A percentile compares a stretch with the other conserved stretches of the same genome.
phyloP scores from a whole-genome alignment of 2,329 filamentous ascomycete genomes.

The Epicoccum sorghinum region DNA sequence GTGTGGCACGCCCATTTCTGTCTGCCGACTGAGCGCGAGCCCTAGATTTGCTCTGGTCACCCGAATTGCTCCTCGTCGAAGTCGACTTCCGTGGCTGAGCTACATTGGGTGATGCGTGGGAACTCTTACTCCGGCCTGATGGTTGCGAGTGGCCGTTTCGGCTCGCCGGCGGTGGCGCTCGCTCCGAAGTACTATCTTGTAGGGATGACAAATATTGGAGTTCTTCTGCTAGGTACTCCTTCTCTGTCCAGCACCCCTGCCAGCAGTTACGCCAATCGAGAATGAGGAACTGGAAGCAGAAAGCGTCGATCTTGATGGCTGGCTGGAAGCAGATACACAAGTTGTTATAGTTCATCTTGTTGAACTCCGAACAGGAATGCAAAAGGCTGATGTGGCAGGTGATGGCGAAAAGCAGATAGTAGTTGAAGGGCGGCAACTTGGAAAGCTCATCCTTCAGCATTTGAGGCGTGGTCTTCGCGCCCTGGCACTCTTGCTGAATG shows the following conservation, averaged over 20 bases:
- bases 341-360: slow-evolving; percentile 98
- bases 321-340: slow-evolving; percentile 97
- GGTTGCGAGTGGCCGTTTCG: slow-evolving; percentile 36
- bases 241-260: slow-evolving; percentile 93
- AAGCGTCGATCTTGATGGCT: slow-evolving; percentile 93
- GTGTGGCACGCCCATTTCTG: slow-evolving; percentile 41
- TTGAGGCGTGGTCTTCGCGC: slow-evolving; percentile 80
- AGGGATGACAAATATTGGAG: slow-evolving; percentile 36
- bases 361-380: slow-evolving; percentile 89
- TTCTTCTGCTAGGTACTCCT: slow-evolving; percentile 61
- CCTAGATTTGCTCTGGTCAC: slow-evolving; percentile 36
- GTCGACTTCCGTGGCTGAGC: slow-evolving; percentile 34
- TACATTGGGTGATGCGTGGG: slow-evolving; percentile 31
- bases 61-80: slow-evolving; percentile 38
- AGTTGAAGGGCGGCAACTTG: slow-evolving; percentile 94
- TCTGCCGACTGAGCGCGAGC: slow-evolving; percentile 40
- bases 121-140: slow-evolving; percentile 34
- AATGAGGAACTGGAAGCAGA: slow-evolving; percentile 94
- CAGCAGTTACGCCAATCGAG: slow-evolving; percentile 96
- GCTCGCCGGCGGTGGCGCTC: slow-evolving; percentile 25
- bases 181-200: slow-evolving; percentile 20
- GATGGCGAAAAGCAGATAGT: slow-evolving; percentile 96
- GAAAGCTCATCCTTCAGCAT: slow-evolving; percentile 89
- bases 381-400: slow-evolving; percentile 94
- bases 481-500: slow-evolving; percentile 79